Evolutionary conservation across 352 stramenopile species (phyloP).

Genomic region (Hyaloperonospora brassicae): DNA sequence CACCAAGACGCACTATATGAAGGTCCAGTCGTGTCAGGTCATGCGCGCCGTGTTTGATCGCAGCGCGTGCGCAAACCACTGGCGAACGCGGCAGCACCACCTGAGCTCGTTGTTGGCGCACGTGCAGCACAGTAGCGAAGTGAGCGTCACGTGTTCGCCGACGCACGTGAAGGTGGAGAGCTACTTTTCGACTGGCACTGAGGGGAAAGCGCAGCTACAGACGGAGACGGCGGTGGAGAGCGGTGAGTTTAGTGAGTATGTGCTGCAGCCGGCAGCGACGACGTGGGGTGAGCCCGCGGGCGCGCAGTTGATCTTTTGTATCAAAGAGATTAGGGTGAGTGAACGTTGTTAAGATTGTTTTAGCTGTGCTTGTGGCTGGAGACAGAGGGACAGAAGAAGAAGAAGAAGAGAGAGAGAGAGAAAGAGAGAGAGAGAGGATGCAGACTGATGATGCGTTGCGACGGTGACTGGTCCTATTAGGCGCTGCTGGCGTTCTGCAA

Average conservation of each 20-base stretch:
- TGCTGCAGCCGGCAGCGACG: conserved; percentile 28
- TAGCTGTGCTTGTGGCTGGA: not conserved
- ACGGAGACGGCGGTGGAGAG: conserved; percentile 78
- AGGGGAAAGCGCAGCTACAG: conserved; percentile 73
- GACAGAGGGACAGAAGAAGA: not conserved
- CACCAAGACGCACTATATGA: conserved; percentile 82
- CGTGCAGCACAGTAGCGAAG: conserved; percentile 77
- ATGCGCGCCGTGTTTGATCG: conserved; percentile 78
- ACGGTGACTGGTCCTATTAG: conserved; percentile 3
- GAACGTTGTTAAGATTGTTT: not conserved
- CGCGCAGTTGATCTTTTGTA: conserved; percentile 76
- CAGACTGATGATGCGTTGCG: conserved; percentile 5
- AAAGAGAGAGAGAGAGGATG: not conserved
- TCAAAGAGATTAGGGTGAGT: conserved; percentile 68
- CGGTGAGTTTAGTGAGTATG: conserved; percentile 68
- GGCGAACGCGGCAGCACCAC: conserved; percentile 62
- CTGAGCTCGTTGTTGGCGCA: conserved; percentile 65
- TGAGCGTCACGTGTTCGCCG: conserved; percentile 54
- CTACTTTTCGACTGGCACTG: conserved; percentile 50
- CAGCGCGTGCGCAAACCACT: conserved; percentile 38
- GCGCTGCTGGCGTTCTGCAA: conserved; percentile 71
- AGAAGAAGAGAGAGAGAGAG: not conserved
- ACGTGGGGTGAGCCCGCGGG: conserved; percentile 32
- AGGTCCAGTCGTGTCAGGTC: conserved; percentile 65
- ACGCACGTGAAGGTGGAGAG: conserved; percentile 76